These are phyloP conservation scores for Cutaneotrichosporon sp. DNA, from an alignment of 1,284 basidiomycete genomes.

Conservation along the genomic window DNA sequence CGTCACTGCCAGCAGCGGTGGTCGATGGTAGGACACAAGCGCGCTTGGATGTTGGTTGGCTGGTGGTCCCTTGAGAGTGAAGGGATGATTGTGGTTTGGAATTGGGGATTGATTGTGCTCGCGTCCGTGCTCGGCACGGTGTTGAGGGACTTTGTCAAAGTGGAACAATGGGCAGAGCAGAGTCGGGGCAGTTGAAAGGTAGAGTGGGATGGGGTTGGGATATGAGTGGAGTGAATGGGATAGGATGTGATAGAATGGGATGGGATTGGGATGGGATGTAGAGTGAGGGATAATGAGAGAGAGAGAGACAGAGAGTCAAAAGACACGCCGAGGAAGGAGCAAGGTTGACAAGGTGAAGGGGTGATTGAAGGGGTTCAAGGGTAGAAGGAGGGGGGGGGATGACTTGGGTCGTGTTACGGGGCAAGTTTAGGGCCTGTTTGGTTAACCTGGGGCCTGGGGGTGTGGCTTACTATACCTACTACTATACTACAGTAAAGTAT, in stretches of 20 bases:
- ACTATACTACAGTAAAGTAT: too few relatives aligned
- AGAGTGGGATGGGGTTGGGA: neutral
- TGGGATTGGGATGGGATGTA: constrained; percentile 2
- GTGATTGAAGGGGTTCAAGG: neutral
- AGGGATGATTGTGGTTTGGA: neutral
- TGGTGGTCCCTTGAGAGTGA: neutral
- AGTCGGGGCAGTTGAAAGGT: neutral
- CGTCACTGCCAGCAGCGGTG: constrained; percentile 3
- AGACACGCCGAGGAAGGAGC: neutral
- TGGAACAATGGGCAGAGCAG: constrained; percentile 1
- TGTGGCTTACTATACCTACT: too few relatives aligned
- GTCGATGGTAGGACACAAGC: neutral
- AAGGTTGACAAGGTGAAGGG: neutral
- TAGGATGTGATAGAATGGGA: neutral
- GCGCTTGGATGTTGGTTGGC: neutral
- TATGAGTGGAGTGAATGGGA: neutral
- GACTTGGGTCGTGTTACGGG: neutral
- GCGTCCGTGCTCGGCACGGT: constrained; percentile 16
- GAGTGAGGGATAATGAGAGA: neutral
- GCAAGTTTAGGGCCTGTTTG: neutral
- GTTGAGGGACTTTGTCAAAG: neutral
- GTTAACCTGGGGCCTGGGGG: neutral
- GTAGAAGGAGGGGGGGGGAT: neutral
- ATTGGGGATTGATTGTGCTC: neutral
- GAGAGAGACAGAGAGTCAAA: neutral